A percentile compares a stretch with the other conserved stretches of the same genome.
These are phyloP conservation scores for Paratrypanosoma confusum DNA, from an alignment of 208 protist genomes.

Conservation along the genomic window DNA sequence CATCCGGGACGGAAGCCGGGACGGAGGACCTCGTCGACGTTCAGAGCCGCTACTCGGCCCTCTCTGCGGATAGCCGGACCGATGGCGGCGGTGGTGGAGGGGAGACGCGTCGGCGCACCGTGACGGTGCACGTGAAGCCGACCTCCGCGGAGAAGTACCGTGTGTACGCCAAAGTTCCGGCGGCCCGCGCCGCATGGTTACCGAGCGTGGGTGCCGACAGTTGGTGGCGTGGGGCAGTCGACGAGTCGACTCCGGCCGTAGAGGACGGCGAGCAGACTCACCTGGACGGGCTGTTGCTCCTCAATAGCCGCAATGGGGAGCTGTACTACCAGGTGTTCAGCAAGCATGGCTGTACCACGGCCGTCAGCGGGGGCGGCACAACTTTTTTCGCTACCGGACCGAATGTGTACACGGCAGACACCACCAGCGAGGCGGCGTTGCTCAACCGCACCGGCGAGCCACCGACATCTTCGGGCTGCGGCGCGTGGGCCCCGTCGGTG, in stretches of 20 bases:
- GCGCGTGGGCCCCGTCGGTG: no score
- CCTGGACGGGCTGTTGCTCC: slow-evolving; percentile 35
- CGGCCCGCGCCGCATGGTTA: slow-evolving; percentile 33
- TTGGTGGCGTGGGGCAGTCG: background rate
- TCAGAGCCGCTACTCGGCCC: no score
- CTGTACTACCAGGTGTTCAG: slow-evolving; percentile 59
- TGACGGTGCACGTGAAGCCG: slow-evolving; percentile 4
- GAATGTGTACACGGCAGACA: slow-evolving; percentile 22
- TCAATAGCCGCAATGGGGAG: slow-evolving; percentile 39
- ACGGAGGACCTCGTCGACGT: no score
- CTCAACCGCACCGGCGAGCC: no score
- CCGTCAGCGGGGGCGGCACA: slow-evolving; percentile 17
- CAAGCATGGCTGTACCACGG: slow-evolving; percentile 16
- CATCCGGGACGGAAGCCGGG: no score
- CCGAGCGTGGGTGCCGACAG: background rate
- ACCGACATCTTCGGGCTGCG: no score
- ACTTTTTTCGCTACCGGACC: slow-evolving; percentile 37
- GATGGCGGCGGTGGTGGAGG: no score
- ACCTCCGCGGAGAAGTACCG: slow-evolving; percentile 21
- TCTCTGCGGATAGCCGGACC: no score
- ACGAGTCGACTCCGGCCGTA: slow-evolving; percentile 8
- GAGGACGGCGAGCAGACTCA: slow-evolving; percentile 21
- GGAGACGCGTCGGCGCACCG: no score
- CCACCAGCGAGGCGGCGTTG: slow-evolving; percentile 4
- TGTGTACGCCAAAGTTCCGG: slow-evolving; percentile 27